Evolutionary conservation across 2,329 filamentous ascomycete species (phyloP), one percentile per base, ranked within the genome.

Genomic region (Lasiodiplodia theobromae): DNA sequence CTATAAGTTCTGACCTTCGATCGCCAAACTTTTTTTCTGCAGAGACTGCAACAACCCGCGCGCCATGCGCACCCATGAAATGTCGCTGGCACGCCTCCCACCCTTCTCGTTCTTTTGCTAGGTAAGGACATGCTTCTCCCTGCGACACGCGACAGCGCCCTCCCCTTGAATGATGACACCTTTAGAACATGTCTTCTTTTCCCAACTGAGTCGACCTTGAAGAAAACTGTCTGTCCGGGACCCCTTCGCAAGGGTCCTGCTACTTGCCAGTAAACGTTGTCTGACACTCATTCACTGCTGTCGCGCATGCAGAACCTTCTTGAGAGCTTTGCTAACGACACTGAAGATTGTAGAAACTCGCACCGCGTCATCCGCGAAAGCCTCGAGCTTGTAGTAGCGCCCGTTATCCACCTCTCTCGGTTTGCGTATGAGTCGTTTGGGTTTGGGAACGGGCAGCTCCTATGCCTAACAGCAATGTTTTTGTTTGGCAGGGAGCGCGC

Each of bases 241-340:
- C 76, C 81, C 80, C 79, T 80, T 81, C 81, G 80, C 85, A 83
- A 82, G 82, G 77, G 77, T 85, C 87, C 88, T 91, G 90, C 89
- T 92, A 92, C 90, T 92, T 91, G 91, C 91, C 91, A 93, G 91
- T 92, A 92, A 89, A 85, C 79, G 82, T 85, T 88, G 88, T 91
- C 90, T 92, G 90, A 92, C 80, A 73, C 21, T n/a, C 40, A 63
- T 62, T 68, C 49, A 28, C 66, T 53, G 52, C 49, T 40, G 23
- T 34, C 31, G 38, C 23, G 51, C 67, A 57, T 68, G 34, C 57
- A 37, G 40, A 14, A 34, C 18, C 12, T 47, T 31, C 21, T 34
- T 31, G 34, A 12, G 54, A 18, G 8, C 67, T 49, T 21, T 51
- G 40, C 52, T 58, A 67, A 57, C 52, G 28, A 16, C n/a, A 6